Conservation (phyloP, 1,284 basidiomycete genomes). For the Thecaphora frezii region DNA sequence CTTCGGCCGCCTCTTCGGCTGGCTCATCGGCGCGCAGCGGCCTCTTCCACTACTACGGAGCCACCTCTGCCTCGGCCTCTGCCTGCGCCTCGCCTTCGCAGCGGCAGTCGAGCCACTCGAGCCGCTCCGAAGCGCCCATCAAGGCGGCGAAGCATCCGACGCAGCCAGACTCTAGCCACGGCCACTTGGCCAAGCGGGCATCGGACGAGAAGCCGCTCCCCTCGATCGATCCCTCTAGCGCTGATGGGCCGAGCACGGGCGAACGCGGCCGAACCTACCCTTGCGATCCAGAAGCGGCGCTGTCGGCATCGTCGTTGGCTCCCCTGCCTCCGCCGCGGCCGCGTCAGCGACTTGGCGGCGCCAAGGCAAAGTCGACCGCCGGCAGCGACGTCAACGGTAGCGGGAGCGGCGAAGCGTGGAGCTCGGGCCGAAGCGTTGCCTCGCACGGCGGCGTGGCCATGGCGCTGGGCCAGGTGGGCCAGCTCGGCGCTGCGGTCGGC, state of each 20-base stretch:
- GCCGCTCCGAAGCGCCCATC: neutral
- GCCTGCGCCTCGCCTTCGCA: too few species aligned
- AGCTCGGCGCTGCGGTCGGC: slow-evolving; percentile 41
- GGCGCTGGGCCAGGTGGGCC: slow-evolving; percentile 35
- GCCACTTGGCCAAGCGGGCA: too few species aligned
- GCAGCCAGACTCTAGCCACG: too few species aligned
- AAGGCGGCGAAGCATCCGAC: too few species aligned
- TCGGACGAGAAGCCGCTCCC: too few species aligned
- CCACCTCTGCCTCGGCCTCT: neutral
- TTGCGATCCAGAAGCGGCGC: slow-evolving; percentile 22
- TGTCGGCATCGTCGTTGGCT: slow-evolving; percentile 22
- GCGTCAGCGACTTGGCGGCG: slow-evolving; percentile 3
- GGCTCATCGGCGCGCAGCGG: slow-evolving; percentile 16
- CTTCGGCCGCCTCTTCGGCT: slow-evolving; percentile 7
- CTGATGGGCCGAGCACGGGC: too few species aligned
- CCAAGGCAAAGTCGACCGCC: neutral
- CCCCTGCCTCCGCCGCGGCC: slow-evolving; percentile 29
- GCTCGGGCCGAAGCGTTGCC: neutral
- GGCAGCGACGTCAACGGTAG: neutral
- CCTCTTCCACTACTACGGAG: slow-evolving; percentile 6
- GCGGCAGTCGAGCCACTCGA: too few species aligned
- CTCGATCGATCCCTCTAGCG: neutral
- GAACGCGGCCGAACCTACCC: too few species aligned
- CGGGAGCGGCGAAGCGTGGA: slow-evolving; percentile 9
- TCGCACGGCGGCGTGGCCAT: slow-evolving; percentile 19